Evolutionary conservation across 306 rosid species (phyloP).

Genomic region (Castanopsis chinensis): DNA sequence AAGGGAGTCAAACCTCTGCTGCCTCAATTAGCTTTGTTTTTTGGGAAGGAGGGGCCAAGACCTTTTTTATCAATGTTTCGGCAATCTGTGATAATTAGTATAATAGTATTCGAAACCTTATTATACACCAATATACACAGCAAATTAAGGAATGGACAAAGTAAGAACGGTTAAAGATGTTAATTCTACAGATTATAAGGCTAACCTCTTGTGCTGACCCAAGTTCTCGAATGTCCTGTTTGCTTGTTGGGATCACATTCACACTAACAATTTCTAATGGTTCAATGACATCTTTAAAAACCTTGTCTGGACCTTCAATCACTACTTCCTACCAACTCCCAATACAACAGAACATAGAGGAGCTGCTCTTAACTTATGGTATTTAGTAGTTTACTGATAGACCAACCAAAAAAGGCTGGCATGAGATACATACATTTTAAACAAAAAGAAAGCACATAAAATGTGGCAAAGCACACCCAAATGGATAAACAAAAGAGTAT

Average conservation of each 20-base stretch:
- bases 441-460: conserved; percentile 15
- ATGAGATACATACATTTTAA: conserved; percentile 12
- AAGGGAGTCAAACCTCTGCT: conserved; percentile 57
- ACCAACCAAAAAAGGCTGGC: conserved; percentile 10
- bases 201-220: conserved; percentile 80
- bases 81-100: conserved; percentile 59
- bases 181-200: neutral
- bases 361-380: conserved; percentile 24
- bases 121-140: neutral
- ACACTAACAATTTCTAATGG: conserved; percentile 90
- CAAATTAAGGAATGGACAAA: neutral
- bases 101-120: neutral
- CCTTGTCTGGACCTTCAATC: conserved; percentile 95
- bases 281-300: conserved; percentile 92
- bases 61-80: conserved; percentile 72
- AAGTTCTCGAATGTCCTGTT: conserved; percentile 78
- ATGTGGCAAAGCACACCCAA: conserved; percentile 54
- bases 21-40: conserved; percentile 87
- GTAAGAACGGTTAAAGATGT: neutral
- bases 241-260: conserved; percentile 59
- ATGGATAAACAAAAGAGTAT: conserved; percentile 83
- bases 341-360: conserved; percentile 21
- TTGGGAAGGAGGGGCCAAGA: conserved; percentile 84
- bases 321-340: conserved; percentile 70
- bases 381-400: conserved; percentile 11